These are phyloP conservation scores for Scheffersomyces stipitis DNA, from an alignment of 805 yeast genomes.

Conservation along the genomic window DNA sequence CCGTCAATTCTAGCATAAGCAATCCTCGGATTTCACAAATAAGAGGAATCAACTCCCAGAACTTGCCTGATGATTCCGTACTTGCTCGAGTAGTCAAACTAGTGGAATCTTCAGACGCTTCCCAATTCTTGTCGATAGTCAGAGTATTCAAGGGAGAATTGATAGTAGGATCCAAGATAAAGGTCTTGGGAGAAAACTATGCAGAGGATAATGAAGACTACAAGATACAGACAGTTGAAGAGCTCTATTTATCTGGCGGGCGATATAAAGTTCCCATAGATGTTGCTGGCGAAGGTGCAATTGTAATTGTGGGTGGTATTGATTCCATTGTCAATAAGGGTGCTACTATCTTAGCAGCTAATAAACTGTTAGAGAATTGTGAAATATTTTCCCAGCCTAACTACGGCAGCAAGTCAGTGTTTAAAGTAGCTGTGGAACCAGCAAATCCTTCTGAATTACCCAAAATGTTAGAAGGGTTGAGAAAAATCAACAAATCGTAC, in stretches of 20 bases:
- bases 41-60: background rate
- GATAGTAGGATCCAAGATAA: conserved; percentile 44
- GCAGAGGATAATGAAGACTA: conserved; percentile 54
- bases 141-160: conserved; percentile 65
- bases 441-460: conserved; percentile 76
- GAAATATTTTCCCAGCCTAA: conserved; percentile 32
- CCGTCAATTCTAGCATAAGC: conserved; percentile 21
- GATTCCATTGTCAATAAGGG: conserved; percentile 55
- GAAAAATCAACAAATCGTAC: conserved; percentile 61
- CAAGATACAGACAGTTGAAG: conserved; percentile 39
- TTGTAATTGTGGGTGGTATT: conserved; percentile 67
- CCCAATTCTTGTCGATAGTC: conserved; percentile 54
- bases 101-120: conserved; percentile 54
- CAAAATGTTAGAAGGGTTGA: conserved; percentile 65
- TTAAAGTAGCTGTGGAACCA: conserved; percentile 85
- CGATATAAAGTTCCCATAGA: conserved; percentile 61
- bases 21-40: background rate
- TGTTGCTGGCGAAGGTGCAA: conserved; percentile 60
- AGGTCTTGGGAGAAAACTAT: conserved; percentile 56
- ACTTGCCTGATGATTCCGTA: conserved; percentile 4
- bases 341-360: conserved; percentile 51
- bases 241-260: conserved; percentile 61
- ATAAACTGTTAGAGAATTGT: conserved; percentile 22
- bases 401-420: conserved; percentile 54
- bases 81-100: conserved; percentile 47